These are phyloP conservation scores for Sergeia podlipaevii DNA, from an alignment of 208 protist genomes.

Conservation along the genomic window DNA sequence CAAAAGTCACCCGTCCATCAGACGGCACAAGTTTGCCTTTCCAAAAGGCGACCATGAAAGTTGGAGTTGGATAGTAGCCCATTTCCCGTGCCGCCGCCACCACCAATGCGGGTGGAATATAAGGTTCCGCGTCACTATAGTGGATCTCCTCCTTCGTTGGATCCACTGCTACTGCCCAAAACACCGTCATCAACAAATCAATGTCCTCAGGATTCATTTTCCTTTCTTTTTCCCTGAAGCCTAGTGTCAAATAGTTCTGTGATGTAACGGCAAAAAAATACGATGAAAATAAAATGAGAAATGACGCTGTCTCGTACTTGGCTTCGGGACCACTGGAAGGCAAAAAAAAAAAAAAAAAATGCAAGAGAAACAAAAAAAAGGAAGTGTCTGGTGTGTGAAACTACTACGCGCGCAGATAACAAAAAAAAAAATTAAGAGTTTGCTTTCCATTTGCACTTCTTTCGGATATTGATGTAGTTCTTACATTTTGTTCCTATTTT, in stretches of 20 bases:
- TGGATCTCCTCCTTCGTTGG: not conserved
- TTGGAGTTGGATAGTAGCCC: slow-evolving; percentile 49
- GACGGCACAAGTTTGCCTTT: slow-evolving; percentile 14
- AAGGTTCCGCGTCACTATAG: slow-evolving; percentile 19
- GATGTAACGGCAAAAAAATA: too few relatives aligned
- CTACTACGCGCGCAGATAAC: too few relatives aligned
- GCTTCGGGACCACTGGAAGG: too few relatives aligned
- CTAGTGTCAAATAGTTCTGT: not conserved
- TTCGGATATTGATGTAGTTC: too few relatives aligned
- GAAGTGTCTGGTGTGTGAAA: too few relatives aligned
- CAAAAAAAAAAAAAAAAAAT: too few relatives aligned
- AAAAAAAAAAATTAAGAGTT: too few relatives aligned
- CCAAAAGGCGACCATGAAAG: slow-evolving; percentile 14
- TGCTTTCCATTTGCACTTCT: too few relatives aligned
- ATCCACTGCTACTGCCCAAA: not conserved
- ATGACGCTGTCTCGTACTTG: not conserved
- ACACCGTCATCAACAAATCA: slow-evolving; percentile 14
- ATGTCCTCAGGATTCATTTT: slow-evolving; percentile 25
- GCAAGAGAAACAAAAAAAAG: too few relatives aligned
- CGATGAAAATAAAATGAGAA: not conserved
- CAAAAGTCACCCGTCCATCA: slow-evolving; percentile 26
- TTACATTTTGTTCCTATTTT: not conserved
- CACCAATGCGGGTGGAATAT: slow-evolving; percentile 35
- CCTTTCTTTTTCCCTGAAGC: not conserved
- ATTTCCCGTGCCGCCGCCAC: slow-evolving; percentile 30